These are phyloP conservation scores for Nymphaea thermarum DNA, from an alignment of 164 flowering plant species.

Conservation along the genomic window DNA sequence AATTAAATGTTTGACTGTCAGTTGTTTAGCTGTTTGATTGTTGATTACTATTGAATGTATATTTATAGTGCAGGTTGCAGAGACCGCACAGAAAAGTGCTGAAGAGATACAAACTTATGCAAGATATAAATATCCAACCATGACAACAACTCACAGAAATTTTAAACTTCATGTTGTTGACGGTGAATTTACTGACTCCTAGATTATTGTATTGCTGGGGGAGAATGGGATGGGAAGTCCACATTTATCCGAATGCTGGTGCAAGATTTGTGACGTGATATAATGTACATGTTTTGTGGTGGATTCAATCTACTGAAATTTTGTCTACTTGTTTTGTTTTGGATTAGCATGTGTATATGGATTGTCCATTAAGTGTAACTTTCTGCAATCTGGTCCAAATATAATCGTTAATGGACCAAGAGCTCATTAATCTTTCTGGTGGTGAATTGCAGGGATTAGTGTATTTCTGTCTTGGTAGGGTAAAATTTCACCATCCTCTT, in stretches of 20 bases:
- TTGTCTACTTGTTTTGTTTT: too few relatives aligned
- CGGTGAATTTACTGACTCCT: conserved; percentile 98
- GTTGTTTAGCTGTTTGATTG: neutral
- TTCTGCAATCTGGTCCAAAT: conserved; percentile 79
- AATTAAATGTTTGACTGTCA: neutral
- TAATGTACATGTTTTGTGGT: too few relatives aligned
- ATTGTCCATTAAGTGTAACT: neutral
- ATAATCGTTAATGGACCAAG: conserved; percentile 97
- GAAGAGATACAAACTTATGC: conserved; percentile 93
- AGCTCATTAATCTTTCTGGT: conserved; percentile 95
- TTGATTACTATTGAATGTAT: neutral
- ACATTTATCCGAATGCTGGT: conserved; percentile 99
- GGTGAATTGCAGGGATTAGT: conserved; percentile 98
- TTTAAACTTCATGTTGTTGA: conserved; percentile 72
- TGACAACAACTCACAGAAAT: conserved; percentile 79
- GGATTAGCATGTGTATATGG: neutral
- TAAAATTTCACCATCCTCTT: conserved; percentile 7
- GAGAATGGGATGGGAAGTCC: conserved; percentile 98
- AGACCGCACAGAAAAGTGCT: conserved; percentile 89
- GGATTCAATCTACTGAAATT: too few relatives aligned
- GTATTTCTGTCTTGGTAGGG: conserved; percentile 98
- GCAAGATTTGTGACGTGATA: conserved; percentile 4
- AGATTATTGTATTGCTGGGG: conserved; percentile 94
- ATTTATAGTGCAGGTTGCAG: conserved; percentile 61
- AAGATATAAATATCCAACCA: conserved; percentile 83